Base-by-base conservation (phyloP, 345 rosid species). In the Erucastrum elatum region DNA sequence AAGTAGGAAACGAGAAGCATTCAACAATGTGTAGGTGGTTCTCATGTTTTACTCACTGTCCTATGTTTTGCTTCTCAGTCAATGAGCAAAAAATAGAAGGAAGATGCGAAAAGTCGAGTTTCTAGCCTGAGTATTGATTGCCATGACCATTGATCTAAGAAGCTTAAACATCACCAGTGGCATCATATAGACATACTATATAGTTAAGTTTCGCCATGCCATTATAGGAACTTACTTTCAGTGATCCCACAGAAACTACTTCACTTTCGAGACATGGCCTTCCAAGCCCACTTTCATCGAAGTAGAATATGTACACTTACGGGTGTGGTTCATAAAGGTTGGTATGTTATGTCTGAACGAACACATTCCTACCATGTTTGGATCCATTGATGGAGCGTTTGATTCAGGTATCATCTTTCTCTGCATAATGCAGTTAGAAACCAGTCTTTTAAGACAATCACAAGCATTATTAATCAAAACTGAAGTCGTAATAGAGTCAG, bases 341-440 rank as follows among this genome's bases (percentile, higher is more conserved):
- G 68, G 63, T 66, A 70, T 90, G 31, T 29, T 29, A 29, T 29
- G 31, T 29, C 31, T 29, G 31, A 29, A 29, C 31, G 31, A 29
- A 29, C 31, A 29, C 31, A 29, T 29, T 67, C 91, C 96, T 66
- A 88, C 86, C 51, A 72, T 66, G 44, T 74, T 46, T 1, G 94
- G 35, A 51, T 29, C 3, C 31, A 29, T 29, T 29, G 31, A 29
- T 29, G 31, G 31, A 29, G 74, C 25, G 27, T 82, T 85, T 63
- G 84, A 61, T 82, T 83, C 84, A 33, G 62, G 30, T 29, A 84
- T 79, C 90, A 87, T 87, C 75, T 5, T 34, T 82, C 87, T 87
- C 87, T 87, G 81, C 85, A 84, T 17, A 44, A 49, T 46, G 61
- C 69, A 62, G 10, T 37, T 2, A 62, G 10, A 27, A 29, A 17